Evolutionary conservation across 768 basidiomycete genomes (phyloP), one percentile per base, ranked within the genome.

Genomic region (Trametes maxima): DNA sequence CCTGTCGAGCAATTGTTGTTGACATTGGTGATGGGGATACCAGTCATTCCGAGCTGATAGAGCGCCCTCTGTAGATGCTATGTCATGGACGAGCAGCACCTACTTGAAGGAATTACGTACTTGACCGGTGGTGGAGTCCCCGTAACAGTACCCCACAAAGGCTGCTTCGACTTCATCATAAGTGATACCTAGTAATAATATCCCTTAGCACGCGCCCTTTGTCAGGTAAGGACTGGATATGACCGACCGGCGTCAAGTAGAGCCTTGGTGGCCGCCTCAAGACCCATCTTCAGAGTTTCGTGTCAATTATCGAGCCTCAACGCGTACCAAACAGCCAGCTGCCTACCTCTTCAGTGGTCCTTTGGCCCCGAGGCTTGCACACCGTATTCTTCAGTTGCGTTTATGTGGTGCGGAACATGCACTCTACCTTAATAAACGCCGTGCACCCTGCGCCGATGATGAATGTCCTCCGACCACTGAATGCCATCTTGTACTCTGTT

Each of bases 1-100:
- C 91, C 92, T 0, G 92, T 92, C 3, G 91, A 87, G 68, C 92
- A 93, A 73, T 91, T 91, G 75, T 94, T 94, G 78, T 92, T 93
- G 44, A 94, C 89, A 67, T 94, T 94, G 51, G 88, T 81, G 68
- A 94, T 87, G 0, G 92, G 92, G 59, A 94, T 93, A 36, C 85
- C 80, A 0, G 92, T 94, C 72, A 94, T 80, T 19, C 92, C 92
- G 43, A 94, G 85, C 70, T 86, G 87, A 74, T 94, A 94, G 19
- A 94, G 77, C 7, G 90, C 85, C 16, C 91, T 81, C 85, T 94
- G 68, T 1, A 64, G 21, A 24, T 13, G 21, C 28, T 33, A 19
- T 24, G 40, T 19, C 56, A 21, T 11, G 28, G 24, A 7, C 22
- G 24, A 7, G 21, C 24, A 11, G 28, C 28, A 59, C 1, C 16